Evolutionary conservation across 2,329 filamentous ascomycete genomes (phyloP), one percentile per base, ranked within the genome.

Genomic region (Cladosporium oxysporum): DNA sequence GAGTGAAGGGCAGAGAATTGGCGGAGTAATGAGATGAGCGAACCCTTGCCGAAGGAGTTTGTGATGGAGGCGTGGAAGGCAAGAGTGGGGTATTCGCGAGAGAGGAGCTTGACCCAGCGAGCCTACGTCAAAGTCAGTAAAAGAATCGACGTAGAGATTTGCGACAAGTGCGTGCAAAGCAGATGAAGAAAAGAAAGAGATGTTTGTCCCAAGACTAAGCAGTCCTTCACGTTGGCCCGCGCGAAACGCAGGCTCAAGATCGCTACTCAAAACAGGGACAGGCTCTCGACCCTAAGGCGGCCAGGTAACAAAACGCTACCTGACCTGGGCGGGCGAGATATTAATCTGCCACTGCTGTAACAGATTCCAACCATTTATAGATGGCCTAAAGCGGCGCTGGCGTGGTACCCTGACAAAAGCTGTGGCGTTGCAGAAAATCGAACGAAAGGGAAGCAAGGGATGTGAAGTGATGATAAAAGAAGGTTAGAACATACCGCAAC

Each of bases 161-260:
- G 64, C 58, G 50, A 12, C 10, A 11, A 6, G 26, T 41, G 31
- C 10, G 55, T 44, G 47, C 28, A 52, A 41, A 31, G 26, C 5
- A 29, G 21, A 31, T 31, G 26, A 65, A 50, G 41, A 67, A 67
- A 64, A 58, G 66, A 71, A 71, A 75, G 72, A 68, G 68, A 88
- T 93, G 90, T 99, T 87, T 94, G 93, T 90, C 90, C 91, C 91
- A 90, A 92, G 90, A 98, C 95, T 99, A 99, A 96, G 95, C 98
- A 91, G 84, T 86, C 86, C 87, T 87, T 90, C 88, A 93, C 82
- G 93, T 97, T 91, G 84, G 85, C 85, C 86, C 87, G 89, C 88
- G 93, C 81, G 81, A 81, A 81, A 82, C 79, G 61, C 61, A 63
- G 12, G 61, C 82, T 87, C 86, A 87, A 88, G 87, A 84, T 84